phyloP scores from a whole-genome alignment of 2,329 filamentous ascomycete genomes.

The Xylariomycetidae sp. region DNA sequence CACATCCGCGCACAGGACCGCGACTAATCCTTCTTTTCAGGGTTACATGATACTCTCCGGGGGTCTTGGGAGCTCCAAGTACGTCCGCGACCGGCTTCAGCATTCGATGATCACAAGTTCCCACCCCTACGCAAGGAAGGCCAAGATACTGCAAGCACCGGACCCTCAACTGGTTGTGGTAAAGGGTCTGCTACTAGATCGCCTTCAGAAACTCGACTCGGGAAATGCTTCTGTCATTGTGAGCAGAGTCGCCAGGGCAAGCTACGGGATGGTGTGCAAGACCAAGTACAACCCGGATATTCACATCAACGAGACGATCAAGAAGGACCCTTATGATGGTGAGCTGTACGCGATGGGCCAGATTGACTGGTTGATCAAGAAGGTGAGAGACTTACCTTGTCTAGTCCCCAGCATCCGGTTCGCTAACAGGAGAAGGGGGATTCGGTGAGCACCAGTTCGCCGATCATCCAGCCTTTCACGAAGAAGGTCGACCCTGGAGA shows the following conservation, averaged over 20 bases:
- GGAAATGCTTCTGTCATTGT: slow-evolving; percentile 35
- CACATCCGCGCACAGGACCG: background rate
- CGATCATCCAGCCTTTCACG: slow-evolving; percentile 29
- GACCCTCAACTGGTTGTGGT: slow-evolving; percentile 51
- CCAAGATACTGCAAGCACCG: slow-evolving; percentile 36
- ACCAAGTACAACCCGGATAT: slow-evolving; percentile 29
- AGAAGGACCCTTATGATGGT: slow-evolving; percentile 27
- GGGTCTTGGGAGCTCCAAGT: slow-evolving; percentile 39
- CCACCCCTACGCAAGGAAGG: slow-evolving; percentile 30
- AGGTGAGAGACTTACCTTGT: slow-evolving; percentile 19
- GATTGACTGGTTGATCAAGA: slow-evolving; percentile 37
- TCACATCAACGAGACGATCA: slow-evolving; percentile 31
- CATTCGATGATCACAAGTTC: slow-evolving; percentile 26
- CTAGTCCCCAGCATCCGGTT: background rate
- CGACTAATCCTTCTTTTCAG: slow-evolving; percentile 16
- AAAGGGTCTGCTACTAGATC: slow-evolving; percentile 45
- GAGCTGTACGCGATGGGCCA: slow-evolving; percentile 35
- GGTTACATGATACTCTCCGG: slow-evolving; percentile 39
- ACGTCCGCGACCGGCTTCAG: slow-evolving; percentile 37
- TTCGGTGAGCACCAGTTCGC: slow-evolving; percentile 28
- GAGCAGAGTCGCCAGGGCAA: slow-evolving; percentile 34
- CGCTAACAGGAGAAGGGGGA: slow-evolving; percentile 29
- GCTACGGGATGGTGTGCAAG: slow-evolving; percentile 36
- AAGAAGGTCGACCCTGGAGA: slow-evolving; percentile 29
- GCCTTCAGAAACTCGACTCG: slow-evolving; percentile 40